Evolutionary conservation across 2,329 filamentous ascomycete species (phyloP).

Genomic region (Calycina marina): DNA sequence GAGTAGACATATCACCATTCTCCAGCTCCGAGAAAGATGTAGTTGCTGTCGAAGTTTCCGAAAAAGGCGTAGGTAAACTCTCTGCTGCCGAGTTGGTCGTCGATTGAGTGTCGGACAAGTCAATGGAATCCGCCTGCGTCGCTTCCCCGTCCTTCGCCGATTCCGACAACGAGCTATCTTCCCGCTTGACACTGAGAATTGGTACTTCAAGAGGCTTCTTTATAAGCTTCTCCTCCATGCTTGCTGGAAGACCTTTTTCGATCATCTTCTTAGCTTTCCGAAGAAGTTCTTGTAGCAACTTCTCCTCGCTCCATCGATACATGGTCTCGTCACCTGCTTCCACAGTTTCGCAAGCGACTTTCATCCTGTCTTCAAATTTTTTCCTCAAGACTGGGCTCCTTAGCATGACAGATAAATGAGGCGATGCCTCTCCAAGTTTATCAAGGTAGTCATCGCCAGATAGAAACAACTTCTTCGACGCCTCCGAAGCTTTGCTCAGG

Average conservation of each 20-base stretch:
- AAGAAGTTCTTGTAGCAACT: constrained; percentile 50
- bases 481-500: constrained; percentile 27
- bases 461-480: constrained; percentile 48
- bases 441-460: constrained; percentile 61
- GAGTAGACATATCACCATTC: neutral
- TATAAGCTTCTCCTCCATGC: constrained; percentile 78
- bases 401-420: constrained; percentile 45
- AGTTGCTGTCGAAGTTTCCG: constrained; percentile 24
- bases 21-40: constrained; percentile 23
- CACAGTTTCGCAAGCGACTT: constrained; percentile 62
- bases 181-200: constrained; percentile 50
- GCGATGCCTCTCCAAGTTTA: constrained; percentile 35
- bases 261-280: constrained; percentile 58
- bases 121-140: constrained; percentile 17
- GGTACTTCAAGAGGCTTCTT: constrained; percentile 62
- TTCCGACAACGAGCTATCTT: constrained; percentile 28
- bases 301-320: constrained; percentile 64
- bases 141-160: constrained; percentile 17
- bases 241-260: constrained; percentile 51
- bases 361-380: constrained; percentile 50
- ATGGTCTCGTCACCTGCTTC: constrained; percentile 73
- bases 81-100: constrained; percentile 20
- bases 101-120: constrained; percentile 20
- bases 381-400: constrained; percentile 28
- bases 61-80: constrained; percentile 24